Evolutionary conservation across 1,284 basidiomycete genomes (phyloP).

Genomic region (Tausonia pullulans): DNA sequence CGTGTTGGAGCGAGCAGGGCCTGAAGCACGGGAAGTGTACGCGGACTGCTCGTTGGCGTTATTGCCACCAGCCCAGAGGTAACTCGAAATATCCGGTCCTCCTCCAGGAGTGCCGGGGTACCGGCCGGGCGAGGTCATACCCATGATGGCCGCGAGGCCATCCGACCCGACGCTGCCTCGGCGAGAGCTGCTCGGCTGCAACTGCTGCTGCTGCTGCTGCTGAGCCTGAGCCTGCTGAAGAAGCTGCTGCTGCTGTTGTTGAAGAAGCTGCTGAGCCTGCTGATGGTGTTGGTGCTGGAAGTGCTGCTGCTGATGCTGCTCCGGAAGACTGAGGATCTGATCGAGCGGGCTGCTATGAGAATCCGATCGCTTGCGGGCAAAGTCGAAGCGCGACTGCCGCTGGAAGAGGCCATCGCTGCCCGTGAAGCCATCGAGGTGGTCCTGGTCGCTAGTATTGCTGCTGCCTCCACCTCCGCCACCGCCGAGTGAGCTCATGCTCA

Average conservation of each 20-base stretch:
- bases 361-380: conserved; percentile 1
- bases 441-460: not conserved
- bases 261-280: not conserved
- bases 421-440: not conserved
- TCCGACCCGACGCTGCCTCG: conserved; percentile 1
- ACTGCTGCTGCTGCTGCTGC: not conserved
- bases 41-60: not conserved
- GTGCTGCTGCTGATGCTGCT: not conserved
- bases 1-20: not conserved
- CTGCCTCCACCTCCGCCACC: not conserved
- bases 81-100: not conserved
- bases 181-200: not conserved
- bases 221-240: not conserved
- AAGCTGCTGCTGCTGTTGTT: conserved; percentile 5
- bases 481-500: not conserved
- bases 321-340: no score
- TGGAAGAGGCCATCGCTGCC: no score
- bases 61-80: conserved; percentile 1
- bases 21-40: no score
- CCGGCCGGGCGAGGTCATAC: not conserved
- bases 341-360: no score
- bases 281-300: not conserved
- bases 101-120: no score
- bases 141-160: not conserved
- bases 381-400: conserved; percentile 15